Percentiles rank a stretch among this genome's conserved stretches.
phyloP scores from a whole-genome alignment of 257 asterid species.

The Lycium barbarum region DNA sequence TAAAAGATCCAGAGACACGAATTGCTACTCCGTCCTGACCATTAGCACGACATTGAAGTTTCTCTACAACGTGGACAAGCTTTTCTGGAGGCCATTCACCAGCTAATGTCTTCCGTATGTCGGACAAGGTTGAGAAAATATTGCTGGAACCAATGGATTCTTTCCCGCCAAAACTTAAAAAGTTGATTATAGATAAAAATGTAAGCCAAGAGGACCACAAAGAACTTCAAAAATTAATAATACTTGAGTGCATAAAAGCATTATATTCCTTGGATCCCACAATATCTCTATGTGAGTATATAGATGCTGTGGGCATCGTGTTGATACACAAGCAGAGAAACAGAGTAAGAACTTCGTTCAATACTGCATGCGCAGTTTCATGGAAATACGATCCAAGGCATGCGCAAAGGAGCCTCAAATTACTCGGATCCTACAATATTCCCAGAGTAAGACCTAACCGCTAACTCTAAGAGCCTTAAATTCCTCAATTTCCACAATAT shows the following conservation, averaged over 20 bases:
- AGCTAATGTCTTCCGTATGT: conserved; percentile 75
- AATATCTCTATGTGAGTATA: not conserved
- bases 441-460: not conserved
- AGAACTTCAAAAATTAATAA: not conserved
- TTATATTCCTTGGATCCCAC: not conserved
- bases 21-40: conserved; percentile 76
- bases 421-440: not conserved
- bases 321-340: not conserved
- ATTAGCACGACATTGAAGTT: conserved; percentile 86
- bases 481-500: not conserved
- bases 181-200: conserved; percentile 32
- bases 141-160: conserved; percentile 68
- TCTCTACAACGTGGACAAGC: conserved; percentile 96
- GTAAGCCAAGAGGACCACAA: conserved; percentile 13
- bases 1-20: conserved; percentile 85
- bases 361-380: not conserved
- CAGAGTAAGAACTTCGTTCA: not conserved
- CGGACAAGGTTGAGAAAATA: conserved; percentile 61
- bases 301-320: not conserved
- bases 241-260: not conserved
- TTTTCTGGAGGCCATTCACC: conserved; percentile 97
- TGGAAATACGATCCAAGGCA: not conserved
- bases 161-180: conserved; percentile 74
- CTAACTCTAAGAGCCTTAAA: not conserved
- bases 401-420: conserved; percentile 8